Evolutionary conservation across 2,329 filamentous ascomycete genomes (phyloP), one percentile per base, ranked within the genome.

Genomic region (Colletotrichum sp.): DNA sequence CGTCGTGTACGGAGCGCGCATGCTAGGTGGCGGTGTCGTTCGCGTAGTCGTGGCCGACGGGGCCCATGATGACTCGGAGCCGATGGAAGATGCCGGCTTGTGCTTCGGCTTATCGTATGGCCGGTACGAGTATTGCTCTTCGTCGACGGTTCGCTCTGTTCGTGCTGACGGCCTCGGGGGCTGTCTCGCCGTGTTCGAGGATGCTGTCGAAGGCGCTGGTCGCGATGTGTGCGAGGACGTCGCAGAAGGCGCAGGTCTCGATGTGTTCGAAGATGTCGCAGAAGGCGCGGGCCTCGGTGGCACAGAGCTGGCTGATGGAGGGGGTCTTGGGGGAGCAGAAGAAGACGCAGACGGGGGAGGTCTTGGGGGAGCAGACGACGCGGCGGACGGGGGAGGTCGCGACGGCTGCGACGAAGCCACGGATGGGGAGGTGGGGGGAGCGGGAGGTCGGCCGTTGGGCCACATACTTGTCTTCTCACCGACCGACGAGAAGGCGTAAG

Each of bases 31-130:
- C 10, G 96, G 95, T 7, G 95, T 95, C 8, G 96, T 98, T 73
- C 92, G 92, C 13, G 95, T 90, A 1, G 96, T 98, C 18, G 95
- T 96, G 74, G 95, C 92, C 12, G 95, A 97, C 2, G 94, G 91
- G 3, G 95, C 94, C 84, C 96, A 98, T 1, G 95, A 98, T 16
- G 94, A 94, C 80, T 98, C 95, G 18, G 96, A 98, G 80, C 82
- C 84, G 9, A 93, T 92, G 32, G 94, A 93, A 21, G 90, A 88
- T n/a, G 94, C 93, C 73, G 90, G 91, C 76, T 90, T 91, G 77
- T 91, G 90, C 80, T 90, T 92, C 3, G 93, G 90, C 78, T 91
- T 90, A 81, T 96, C 94, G 83, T 96, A 96, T 1, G 95, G 94
- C 65, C 94, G 92, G 84, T 92, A 96, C 2, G 94, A 96, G 82